These are phyloP conservation scores for Fusarium sp. DNA, from an alignment of 2,329 filamentous ascomycete genomes.

Conservation along the genomic window DNA sequence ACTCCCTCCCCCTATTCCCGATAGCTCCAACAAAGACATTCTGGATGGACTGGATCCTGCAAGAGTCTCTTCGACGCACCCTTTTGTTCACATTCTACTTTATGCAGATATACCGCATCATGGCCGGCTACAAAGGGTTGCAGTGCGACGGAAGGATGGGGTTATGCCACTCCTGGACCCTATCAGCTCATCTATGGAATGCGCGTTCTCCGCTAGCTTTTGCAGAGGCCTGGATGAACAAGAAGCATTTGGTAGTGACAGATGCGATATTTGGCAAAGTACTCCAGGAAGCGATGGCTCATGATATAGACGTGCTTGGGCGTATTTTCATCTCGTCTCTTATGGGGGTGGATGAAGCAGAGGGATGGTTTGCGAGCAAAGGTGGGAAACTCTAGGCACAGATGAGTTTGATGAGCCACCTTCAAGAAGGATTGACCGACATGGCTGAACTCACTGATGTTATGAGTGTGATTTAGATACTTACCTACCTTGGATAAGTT, in stretches of 20 bases:
- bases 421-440: background rate
- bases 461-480: background rate
- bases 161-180: slow-evolving; percentile 52
- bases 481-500: background rate
- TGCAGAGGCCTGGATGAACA: slow-evolving; percentile 51
- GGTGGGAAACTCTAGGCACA: slow-evolving; percentile 30
- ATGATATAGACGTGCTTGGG: slow-evolving; percentile 59
- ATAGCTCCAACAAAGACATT: slow-evolving; percentile 56
- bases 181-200: slow-evolving; percentile 54
- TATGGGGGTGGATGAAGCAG: slow-evolving; percentile 49
- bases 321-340: slow-evolving; percentile 48
- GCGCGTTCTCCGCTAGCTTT: slow-evolving; percentile 52
- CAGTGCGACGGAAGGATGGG: slow-evolving; percentile 47
- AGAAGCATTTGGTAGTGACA: slow-evolving; percentile 51
- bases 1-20: slow-evolving; percentile 47
- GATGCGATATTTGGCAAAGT: slow-evolving; percentile 44
- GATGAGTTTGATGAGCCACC: background rate
- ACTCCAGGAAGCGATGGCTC: slow-evolving; percentile 51
- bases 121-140: slow-evolving; percentile 43
- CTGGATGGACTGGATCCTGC: slow-evolving; percentile 64
- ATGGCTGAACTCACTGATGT: background rate
- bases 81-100: slow-evolving; percentile 62
- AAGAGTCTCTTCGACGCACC: slow-evolving; percentile 66
- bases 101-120: slow-evolving; percentile 50
- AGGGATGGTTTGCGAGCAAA: slow-evolving; percentile 48